Percentiles rank a stretch among this genome's conserved stretches.
These are phyloP conservation scores for Trichoderma afroharzianum DNA, from an alignment of 2,329 filamentous ascomycete genomes.

Conservation along the genomic window DNA sequence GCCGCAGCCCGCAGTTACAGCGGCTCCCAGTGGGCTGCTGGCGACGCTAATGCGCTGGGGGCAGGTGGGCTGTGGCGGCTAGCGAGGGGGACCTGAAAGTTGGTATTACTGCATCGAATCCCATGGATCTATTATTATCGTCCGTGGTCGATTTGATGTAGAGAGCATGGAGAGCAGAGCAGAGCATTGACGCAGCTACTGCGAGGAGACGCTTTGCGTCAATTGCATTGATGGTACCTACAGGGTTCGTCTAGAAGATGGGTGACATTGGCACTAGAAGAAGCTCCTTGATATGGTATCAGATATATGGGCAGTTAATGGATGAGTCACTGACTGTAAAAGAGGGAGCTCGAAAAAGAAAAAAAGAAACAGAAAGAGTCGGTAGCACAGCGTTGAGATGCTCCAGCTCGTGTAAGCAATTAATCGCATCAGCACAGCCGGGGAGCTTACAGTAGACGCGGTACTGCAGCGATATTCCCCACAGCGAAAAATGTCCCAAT, in stretches of 20 bases:
- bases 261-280: neutral
- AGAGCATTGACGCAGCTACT: neutral
- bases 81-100: neutral
- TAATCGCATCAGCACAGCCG: neutral
- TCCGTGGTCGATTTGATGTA: neutral
- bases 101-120: neutral
- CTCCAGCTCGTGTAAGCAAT: neutral
- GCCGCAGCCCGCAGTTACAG: neutral
- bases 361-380: neutral
- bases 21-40: neutral
- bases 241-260: neutral
- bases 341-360: neutral
- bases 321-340: neutral
- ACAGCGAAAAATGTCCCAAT: neutral
- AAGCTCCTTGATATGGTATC: neutral
- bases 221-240: neutral
- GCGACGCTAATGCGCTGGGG: slow-evolving; percentile 6
- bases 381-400: neutral
- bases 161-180: neutral
- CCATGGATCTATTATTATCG: neutral
- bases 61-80: neutral
- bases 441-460: neutral
- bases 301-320: neutral
- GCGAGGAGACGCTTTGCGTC: neutral
- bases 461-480: neutral